These are phyloP conservation scores for Pulicaria dysenterica DNA, from an alignment of 129 eudicot genomes.

Conservation along the genomic window DNA sequence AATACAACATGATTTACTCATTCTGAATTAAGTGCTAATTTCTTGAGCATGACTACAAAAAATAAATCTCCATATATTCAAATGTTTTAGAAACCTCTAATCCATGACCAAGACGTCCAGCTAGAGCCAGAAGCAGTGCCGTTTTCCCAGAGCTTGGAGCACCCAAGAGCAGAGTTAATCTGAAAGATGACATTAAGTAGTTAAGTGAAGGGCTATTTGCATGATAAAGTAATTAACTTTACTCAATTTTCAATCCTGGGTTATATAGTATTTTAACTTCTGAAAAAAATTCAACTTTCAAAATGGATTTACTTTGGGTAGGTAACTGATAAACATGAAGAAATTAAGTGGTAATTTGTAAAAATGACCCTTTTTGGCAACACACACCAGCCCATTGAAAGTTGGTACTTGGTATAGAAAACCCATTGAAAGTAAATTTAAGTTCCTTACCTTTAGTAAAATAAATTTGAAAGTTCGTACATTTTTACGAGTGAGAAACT, in stretches of 20 bases:
- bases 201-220: neutral
- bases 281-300: neutral
- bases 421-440: neutral
- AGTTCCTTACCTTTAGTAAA: neutral
- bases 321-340: neutral
- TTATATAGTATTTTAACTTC: neutral
- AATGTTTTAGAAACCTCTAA: slow-evolving; percentile 49
- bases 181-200: slow-evolving; percentile 26
- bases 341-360: neutral
- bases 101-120: slow-evolving; percentile 68
- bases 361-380: neutral
- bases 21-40: neutral
- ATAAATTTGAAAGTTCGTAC: neutral
- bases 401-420: no score
- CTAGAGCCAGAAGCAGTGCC: slow-evolving; percentile 88
- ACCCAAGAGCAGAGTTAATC: slow-evolving; percentile 89
- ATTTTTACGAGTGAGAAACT: neutral
- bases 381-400: neutral
- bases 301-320: neutral
- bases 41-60: neutral
- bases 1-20: slow-evolving; percentile 23
- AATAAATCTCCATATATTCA: neutral
- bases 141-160: slow-evolving; percentile 99
- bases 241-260: neutral
- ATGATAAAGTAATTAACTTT: neutral